These are phyloP conservation scores for Penicillium canescens DNA, from an alignment of 495 filamentous ascomycete species.

Conservation along the genomic window DNA sequence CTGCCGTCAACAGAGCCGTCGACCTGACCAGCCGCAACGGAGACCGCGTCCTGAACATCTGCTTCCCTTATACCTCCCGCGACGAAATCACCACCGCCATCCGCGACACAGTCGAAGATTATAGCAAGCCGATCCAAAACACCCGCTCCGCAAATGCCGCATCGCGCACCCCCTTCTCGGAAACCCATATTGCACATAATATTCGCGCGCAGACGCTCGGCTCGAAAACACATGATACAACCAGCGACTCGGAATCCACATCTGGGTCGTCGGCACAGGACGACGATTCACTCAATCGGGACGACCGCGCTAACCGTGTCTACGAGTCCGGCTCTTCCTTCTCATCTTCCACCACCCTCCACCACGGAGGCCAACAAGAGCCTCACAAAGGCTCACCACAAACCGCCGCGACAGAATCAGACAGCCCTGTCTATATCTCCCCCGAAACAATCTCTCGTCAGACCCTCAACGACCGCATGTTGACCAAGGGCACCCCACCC, in stretches of 20 bases:
- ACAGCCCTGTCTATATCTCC: constrained; percentile 47
- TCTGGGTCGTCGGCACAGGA: constrained; percentile 36
- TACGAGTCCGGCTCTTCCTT: constrained; percentile 59
- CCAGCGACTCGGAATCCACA: constrained; percentile 37
- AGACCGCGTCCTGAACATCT: constrained; percentile 86
- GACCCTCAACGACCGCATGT: constrained; percentile 76
- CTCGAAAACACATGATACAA: constrained; percentile 36
- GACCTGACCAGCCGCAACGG: constrained; percentile 82
- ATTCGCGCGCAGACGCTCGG: constrained; percentile 62
- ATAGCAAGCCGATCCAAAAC: constrained; percentile 62
- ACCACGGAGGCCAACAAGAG: constrained; percentile 37
- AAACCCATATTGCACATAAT: constrained; percentile 81
- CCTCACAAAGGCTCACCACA: constrained; percentile 26
- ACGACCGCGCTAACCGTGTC: constrained; percentile 28
- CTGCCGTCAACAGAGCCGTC: constrained; percentile 79
- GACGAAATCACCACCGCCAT: constrained; percentile 96
- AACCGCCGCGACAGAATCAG: constrained; percentile 19
- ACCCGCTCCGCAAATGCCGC: constrained; percentile 17
- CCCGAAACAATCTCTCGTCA: constrained; percentile 84
- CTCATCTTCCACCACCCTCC: constrained; percentile 55
- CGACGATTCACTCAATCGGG: constrained; percentile 30
- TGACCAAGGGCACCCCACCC: constrained; percentile 81
- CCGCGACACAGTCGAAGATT: constrained; percentile 79
- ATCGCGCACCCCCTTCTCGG: constrained; percentile 72
- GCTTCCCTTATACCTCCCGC: constrained; percentile 94